Base-by-base conservation (phyloP, 1,284 basidiomycete species). In the Apiotrichum mycotoxinovorans region DNA sequence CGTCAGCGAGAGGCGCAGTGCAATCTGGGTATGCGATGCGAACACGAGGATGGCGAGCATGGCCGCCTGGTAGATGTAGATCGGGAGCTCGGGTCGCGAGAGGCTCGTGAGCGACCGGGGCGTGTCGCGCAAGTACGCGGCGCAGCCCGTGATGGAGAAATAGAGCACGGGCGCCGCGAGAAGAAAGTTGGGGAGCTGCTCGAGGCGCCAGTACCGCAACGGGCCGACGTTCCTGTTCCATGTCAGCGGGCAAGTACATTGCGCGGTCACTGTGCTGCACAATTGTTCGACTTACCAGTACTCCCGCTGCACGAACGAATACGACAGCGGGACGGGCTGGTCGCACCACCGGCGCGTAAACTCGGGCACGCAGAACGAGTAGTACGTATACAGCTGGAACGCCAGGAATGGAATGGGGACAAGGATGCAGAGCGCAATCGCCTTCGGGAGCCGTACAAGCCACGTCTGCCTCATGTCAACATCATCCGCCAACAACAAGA, bases 11-110 rank as follows among this genome's bases (percentile, higher is more conserved):
- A 91, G 80, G 4, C 95, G 86, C 2, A 98, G 83, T 1, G 87
- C 81, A 62, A 98, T 98, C 72, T 98, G 95, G 0, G 88, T 88
- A 69, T 98, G 91, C 0, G 92, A 88, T 5, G 83, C 82, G 67
- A 94, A 83, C 11, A 94, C 78, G 22, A 98, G 80, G 20, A 88
- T 78, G 27, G 80, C 70, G 9, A 83, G 80, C 49, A 89, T 78
- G 34, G 83, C 64, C 18, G 85, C 69, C 22, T 87, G 84, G 64
- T 92, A 85, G 17, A 91, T 76, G 0, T 85, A 83, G 72, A 91
- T 86, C 0, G 90, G 88, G 0, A 18, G 8, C 23, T 5, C 23
- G n/a, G 33, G 33, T 7, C 14, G 18, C 11, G 11, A 33, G 33
- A 25, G 33, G 12, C 5, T 11, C 14, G 20, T 3, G 81, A 63